phyloP scores from a whole-genome alignment of 192 early-diverging fungal species.

The Helicostylum pulchrum region DNA sequence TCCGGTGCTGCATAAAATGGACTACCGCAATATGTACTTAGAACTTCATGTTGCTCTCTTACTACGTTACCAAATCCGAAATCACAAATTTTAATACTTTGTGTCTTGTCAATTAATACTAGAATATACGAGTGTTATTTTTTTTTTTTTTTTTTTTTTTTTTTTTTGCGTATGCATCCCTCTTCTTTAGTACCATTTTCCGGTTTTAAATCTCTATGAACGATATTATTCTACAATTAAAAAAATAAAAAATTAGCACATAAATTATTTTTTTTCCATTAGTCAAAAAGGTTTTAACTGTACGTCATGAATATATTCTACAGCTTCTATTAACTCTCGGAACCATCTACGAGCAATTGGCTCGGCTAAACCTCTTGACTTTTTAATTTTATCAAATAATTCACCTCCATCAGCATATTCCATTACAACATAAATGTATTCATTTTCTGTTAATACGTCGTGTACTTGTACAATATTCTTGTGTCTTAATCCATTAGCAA shows the following conservation, averaged over 20 bases:
- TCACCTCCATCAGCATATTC: constrained; percentile 57
- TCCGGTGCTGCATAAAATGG: constrained; percentile 66
- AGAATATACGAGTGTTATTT: neutral
- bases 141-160: neutral
- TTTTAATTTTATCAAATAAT: constrained; percentile 56
- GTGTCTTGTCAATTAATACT: constrained; percentile 50
- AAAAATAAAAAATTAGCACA: too few relatives aligned
- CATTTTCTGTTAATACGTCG: constrained; percentile 46
- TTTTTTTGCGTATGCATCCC: neutral
- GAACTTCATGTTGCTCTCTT: constrained; percentile 41
- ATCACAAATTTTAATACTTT: constrained; percentile 52
- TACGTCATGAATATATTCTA: constrained; percentile 53
- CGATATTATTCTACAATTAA: constrained; percentile 48
- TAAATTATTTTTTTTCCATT: neutral
- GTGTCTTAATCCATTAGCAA: constrained; percentile 38
- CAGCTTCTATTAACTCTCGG: constrained; percentile 49
- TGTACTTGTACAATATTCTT: constrained; percentile 55
- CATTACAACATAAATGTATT: constrained; percentile 59
- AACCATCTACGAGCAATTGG: constrained; percentile 48
- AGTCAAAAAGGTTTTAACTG: neutral
- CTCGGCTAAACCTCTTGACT: constrained; percentile 45
- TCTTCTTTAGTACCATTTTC: constrained; percentile 42
- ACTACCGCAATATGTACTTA: constrained; percentile 67
- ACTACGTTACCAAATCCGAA: constrained; percentile 63
- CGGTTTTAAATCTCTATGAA: constrained; percentile 61